Base-by-base conservation (phyloP, 148 eudicot genomes). In the Vaccinium darrowii region DNA sequence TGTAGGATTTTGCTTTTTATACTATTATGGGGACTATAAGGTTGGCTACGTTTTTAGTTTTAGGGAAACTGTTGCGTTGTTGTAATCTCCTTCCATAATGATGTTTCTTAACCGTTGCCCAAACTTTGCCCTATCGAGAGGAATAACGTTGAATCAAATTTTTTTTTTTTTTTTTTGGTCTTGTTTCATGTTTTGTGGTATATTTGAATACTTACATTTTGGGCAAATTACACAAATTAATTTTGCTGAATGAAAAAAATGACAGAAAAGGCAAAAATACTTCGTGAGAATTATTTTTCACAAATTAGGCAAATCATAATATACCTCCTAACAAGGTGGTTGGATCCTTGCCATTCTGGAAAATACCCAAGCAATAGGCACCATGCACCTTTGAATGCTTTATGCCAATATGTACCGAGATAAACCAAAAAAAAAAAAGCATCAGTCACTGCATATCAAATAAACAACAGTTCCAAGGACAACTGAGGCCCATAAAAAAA, bases 251-350 rank as follows among this genome's bases (percentile, higher is more conserved):
- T 1, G 47, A 43, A 43, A 63, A 52, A 57, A 73, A 63, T 54
- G 13, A 78, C 23, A 74, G 50, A 71, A 73, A 39, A 49, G 18
- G 4, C 54, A 60, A n/a, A 58, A n/a, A 8, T 23, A 23, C 30
- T 65, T 65, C 21, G n/a, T 27, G 43, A 73, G 18, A 36, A 53
- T 18, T 65, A 13, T 21, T 63, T 23, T 33, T 67, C 54, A 23
- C 30, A 69, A 49, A 77, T 82, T 65, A 49, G 79, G 78, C 23
- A 33, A 81, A 84, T 78, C 84, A 85, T 52, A 83, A 47, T 21
- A 53, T 95, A 97, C 99, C 99, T 92, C 99, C 99, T 87, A 97
- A 87, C 80, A 95, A 93, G 78, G 98, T 97, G 43, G 99, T 97
- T 57, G 95, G 93, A 85, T 97, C 98, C 85, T 91, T 90, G 83